phyloP scores from a whole-genome alignment of 352 stramenopile species.

The Pythium aphanidermatum region DNA sequence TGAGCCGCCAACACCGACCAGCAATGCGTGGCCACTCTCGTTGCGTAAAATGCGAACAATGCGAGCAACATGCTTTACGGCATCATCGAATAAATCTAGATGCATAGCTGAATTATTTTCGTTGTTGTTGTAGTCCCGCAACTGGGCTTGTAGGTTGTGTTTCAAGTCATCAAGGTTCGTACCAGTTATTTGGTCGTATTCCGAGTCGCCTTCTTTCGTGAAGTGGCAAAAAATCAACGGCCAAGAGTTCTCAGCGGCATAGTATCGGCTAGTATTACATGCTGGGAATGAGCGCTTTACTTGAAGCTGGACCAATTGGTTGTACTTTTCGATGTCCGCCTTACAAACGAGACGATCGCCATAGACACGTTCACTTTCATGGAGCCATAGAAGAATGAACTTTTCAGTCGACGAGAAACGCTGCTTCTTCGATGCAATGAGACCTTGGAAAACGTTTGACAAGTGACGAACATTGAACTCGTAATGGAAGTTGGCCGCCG shows the following conservation, averaged over 20 bases:
- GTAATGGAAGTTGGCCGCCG: conserved; percentile 96
- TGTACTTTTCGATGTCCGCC: conserved; percentile 92
- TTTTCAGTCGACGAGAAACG: conserved; percentile 91
- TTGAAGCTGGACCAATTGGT: conserved; percentile 90
- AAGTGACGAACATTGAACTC: conserved; percentile 97
- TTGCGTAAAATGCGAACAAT: conserved; percentile 93
- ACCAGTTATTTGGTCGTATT: conserved; percentile 93
- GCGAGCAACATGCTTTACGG: conserved; percentile 93
- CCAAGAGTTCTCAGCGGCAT: conserved; percentile 92
- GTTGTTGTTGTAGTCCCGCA: conserved; percentile 94
- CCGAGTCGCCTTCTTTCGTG: conserved; percentile 88
- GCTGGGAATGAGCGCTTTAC: conserved; percentile 92
- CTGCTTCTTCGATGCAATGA: conserved; percentile 91
- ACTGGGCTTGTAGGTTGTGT: conserved; percentile 81
- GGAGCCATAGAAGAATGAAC: conserved; percentile 93
- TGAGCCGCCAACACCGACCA: conserved; percentile 92
- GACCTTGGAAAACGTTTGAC: conserved; percentile 94
- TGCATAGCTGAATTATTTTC: conserved; percentile 95
- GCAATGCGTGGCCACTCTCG: conserved; percentile 86
- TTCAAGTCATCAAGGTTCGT: conserved; percentile 88
- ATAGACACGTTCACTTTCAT: conserved; percentile 96
- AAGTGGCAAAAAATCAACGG: conserved; percentile 96
- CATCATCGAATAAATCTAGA: conserved; percentile 96
- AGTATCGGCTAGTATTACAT: conserved; percentile 91
- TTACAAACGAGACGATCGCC: conserved; percentile 92